Conservation (phyloP, 371 early-diverging fungal genomes). For the Mortierella sp. region DNA sequence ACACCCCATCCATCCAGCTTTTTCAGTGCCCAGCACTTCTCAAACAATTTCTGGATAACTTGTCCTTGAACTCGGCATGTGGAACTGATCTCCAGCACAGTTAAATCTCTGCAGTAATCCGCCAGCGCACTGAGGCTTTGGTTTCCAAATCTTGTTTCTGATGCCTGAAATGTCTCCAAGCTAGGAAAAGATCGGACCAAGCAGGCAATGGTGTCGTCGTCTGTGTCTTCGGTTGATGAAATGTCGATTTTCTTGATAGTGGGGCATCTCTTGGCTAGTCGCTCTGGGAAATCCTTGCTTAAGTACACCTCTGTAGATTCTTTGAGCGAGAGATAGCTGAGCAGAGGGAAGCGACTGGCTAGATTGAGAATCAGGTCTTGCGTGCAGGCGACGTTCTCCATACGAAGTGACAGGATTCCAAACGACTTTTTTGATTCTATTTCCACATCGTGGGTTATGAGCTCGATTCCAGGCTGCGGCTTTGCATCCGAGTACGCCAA, state of each 20-base stretch:
- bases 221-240: constrained; percentile 23
- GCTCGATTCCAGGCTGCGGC: not conserved
- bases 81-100: constrained; percentile 17
- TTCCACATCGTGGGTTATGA: constrained; percentile 1
- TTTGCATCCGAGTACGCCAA: constrained; percentile 5
- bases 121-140: constrained; percentile 22
- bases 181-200: constrained; percentile 26
- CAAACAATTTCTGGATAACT: constrained; percentile 23
- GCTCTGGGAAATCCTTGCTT: constrained; percentile 12
- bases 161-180: constrained; percentile 14
- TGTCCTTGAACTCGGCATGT: constrained; percentile 17
- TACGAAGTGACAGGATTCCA: constrained; percentile 22
- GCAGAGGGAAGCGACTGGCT: constrained; percentile 29
- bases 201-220: constrained; percentile 27
- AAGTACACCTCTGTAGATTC: constrained; percentile 23
- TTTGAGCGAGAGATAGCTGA: constrained; percentile 24
- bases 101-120: constrained; percentile 16
- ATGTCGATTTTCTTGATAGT: constrained; percentile 33
- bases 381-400: constrained; percentile 30
- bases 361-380: constrained; percentile 39
- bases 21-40: constrained; percentile 14
- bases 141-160: constrained; percentile 27
- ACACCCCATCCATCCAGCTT: constrained; percentile 27
- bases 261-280: constrained; percentile 31
- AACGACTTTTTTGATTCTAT: constrained; percentile 19